Evolutionary conservation across 1,139 yeast genomes (phyloP), one percentile per base, ranked within the genome.

Genomic region (Suhomyces choctaworum): DNA sequence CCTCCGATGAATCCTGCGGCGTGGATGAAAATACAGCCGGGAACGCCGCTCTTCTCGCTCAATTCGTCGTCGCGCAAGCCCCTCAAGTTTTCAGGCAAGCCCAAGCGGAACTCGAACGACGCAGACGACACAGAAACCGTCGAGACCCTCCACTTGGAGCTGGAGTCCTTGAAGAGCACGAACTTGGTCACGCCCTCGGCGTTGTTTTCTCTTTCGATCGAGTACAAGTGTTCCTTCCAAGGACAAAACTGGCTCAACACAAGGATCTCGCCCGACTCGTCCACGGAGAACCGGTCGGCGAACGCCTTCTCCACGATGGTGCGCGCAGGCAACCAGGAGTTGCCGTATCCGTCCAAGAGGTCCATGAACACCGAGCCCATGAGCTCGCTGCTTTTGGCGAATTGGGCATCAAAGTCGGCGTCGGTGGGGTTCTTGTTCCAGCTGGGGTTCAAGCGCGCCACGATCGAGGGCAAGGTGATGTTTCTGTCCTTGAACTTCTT

Each of bases 1-100:
- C 99, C 99, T 23, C 98, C 98, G 56, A 92, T 92, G 64, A 92
- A 92, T 0, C 99, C 98, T 29, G 96, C 87, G 28, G 97, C 97
- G 52, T 92, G 99, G 38, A 94, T 80, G 58, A 92, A 92, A 21
- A 90, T 80, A 56, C 96, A 86, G 3, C 87, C 96, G 14, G 78
- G 80, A 39, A 92, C 76, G 13, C 95, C 96, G 24, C 89, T 68
- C 48, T 75, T 66, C 45, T 80, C 70, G 45, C 85, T 78, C 51
- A 92, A 73, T 28, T 72, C 85, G 22, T 84, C 90, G 56, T 92
- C 98, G 56, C 98, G 79, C 33, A 90, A 67, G 20, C 99, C 99
- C 68, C 98, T 78, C 89, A 96, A 86, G 22, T 79, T 73, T 59
- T 85, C 94, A 16, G 96, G 97, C 45, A 92, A 73, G 15, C 96